These are phyloP conservation scores for Laburnicola sp. DNA, from an alignment of 2,329 filamentous ascomycete genomes.

Conservation along the genomic window DNA sequence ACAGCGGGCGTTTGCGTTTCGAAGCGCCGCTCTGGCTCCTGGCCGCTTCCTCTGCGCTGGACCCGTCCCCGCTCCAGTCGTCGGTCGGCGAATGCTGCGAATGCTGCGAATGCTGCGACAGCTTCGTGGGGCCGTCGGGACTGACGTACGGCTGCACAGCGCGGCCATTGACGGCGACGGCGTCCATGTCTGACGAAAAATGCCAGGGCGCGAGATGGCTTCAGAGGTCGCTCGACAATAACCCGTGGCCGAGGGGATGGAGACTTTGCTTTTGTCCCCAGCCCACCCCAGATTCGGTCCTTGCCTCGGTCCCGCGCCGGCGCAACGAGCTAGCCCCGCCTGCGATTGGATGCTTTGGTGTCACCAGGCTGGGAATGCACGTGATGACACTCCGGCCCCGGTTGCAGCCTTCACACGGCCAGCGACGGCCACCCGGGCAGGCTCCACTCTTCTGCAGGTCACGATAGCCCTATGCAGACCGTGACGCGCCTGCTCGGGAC, in stretches of 20 bases:
- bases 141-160: constrained; percentile 34
- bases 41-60: constrained; percentile 47
- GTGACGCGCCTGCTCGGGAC: constrained; percentile 19
- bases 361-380: too few relatives aligned
- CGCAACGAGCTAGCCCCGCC: too few relatives aligned
- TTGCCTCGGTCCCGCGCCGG: too few relatives aligned
- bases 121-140: constrained; percentile 35
- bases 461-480: background rate
- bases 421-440: constrained; percentile 13
- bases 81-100: constrained; percentile 23
- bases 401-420: background rate
- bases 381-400: too few relatives aligned
- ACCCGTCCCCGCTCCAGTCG: constrained; percentile 43
- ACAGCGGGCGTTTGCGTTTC: constrained; percentile 57
- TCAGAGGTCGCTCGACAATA: constrained; percentile 15
- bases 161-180: constrained; percentile 23
- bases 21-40: constrained; percentile 39
- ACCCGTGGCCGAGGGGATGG: constrained; percentile 26
- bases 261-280: constrained; percentile 20
- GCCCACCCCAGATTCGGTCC: constrained; percentile 29
- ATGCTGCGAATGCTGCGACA: constrained; percentile 36
- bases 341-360: too few relatives aligned
- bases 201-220: constrained; percentile 15
- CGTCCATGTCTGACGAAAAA: constrained; percentile 33
- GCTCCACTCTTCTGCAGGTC: constrained; percentile 24